Percentiles rank a stretch among this genome's conserved stretches.
Conservation (phyloP, 345 rosid genomes). For the Camelina sativa region DNA sequence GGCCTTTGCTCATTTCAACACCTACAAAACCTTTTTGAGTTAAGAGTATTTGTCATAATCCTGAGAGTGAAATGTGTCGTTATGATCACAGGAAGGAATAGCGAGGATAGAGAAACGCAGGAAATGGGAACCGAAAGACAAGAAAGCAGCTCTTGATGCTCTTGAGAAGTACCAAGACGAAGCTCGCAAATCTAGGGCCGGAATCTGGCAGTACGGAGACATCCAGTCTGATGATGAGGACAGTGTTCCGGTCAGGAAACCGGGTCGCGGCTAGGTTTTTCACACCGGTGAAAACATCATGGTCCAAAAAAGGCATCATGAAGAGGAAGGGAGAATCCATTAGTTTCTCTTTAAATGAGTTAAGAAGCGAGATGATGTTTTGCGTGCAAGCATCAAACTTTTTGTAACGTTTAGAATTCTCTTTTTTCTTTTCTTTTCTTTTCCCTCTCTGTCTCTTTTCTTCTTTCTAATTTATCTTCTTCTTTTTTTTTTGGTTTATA, state of each 20-base stretch:
- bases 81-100: conserved; percentile 78
- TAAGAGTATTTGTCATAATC: background rate
- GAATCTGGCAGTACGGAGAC: conserved; percentile 97
- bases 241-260: conserved; percentile 57
- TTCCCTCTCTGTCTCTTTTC: background rate
- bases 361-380: conserved; percentile 28
- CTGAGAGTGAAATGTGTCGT: conserved; percentile 26
- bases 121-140: conserved; percentile 79
- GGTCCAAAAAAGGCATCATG: conserved; percentile 35
- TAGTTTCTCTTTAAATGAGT: conserved; percentile 33
- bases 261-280: conserved; percentile 64
- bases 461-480: conserved; percentile 9
- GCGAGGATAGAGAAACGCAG: conserved; percentile 87
- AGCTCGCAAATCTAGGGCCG: conserved; percentile 69
- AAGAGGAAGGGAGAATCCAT: conserved; percentile 33
- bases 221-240: conserved; percentile 95
- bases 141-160: conserved; percentile 63
- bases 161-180: conserved; percentile 82
- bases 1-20: background rate
- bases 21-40: background rate
- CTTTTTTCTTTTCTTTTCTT: background rate
- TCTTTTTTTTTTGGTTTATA: conserved; percentile 21
- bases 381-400: conserved; percentile 33
- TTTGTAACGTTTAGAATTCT: conserved; percentile 42
- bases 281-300: conserved; percentile 8